Evolutionary conservation across 805 yeast species (phyloP), one percentile per base, ranked within the genome.

Genomic region (Osmozyma mogii): DNA sequence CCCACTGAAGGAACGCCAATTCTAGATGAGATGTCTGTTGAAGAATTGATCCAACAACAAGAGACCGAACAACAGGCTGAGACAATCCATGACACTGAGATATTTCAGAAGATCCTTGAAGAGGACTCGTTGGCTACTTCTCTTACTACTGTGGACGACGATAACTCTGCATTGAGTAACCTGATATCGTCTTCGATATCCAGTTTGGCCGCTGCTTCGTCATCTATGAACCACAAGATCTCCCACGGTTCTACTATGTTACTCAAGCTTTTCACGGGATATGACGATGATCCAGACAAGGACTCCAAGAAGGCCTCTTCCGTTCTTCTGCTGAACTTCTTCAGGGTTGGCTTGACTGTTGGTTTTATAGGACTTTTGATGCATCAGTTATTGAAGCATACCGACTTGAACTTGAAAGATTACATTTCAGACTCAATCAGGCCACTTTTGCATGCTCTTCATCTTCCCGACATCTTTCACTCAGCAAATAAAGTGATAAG

Each of bases 341-440:
- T 56, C 37, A 53, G 48, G 30, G 29, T 60, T 16, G 58, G 66
- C 25, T 38, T 61, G 30, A 54, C 65, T 1, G 50, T 62, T 17
- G 68, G 68, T 1, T 46, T 61, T 25, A 43, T 61, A 20, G 68
- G 69, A 2, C 45, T 62, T 27, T 18, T 61, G 29, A 27, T 60
- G 12, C 69, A 63, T 37, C 52, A 52, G 23, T 31, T 63, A 14
- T 24, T 59, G n/a, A 49, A 52, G 32, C 45, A 47, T 23, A 29
- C 34, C 14, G 36, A 38, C 25, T 32, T 29, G 25, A 31, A 31
- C 20, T n/a, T n/a, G n/a, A n/a, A n/a, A n/a, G n/a, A n/a, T n/a
- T n/a, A n/a, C n/a, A n/a, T n/a, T n/a, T n/a, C n/a, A n/a, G n/a
- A n/a, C n/a, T n/a, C n/a, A n/a, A n/a, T n/a, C n/a, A n/a, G n/a